phyloP scores from a whole-genome alignment of 2,329 filamentous ascomycete species.

The Chaetothyriales sp. region DNA sequence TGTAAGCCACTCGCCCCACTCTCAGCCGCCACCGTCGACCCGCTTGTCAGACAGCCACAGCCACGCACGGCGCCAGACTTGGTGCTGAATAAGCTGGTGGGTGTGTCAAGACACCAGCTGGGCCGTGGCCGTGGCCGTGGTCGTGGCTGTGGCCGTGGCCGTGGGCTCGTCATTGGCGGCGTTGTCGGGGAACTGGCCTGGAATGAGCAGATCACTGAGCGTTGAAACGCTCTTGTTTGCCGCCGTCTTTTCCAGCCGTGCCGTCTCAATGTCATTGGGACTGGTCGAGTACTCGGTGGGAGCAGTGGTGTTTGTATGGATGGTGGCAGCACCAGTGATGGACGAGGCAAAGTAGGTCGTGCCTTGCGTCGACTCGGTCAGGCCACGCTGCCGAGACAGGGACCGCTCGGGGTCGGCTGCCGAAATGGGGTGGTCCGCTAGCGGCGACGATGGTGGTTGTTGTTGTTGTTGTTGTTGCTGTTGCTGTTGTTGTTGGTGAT shows the following conservation, averaged over 20 bases:
- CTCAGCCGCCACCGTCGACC: too few species aligned
- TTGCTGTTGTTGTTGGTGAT: background rate
- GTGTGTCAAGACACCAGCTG: background rate
- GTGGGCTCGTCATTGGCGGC: background rate
- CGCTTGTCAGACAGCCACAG: background rate
- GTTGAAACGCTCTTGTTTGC: constrained; percentile 37
- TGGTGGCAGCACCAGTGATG: background rate
- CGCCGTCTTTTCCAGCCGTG: constrained; percentile 18
- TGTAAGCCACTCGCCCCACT: background rate
- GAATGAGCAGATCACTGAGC: constrained; percentile 55
- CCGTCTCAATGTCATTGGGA: constrained; percentile 5
- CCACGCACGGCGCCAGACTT: background rate
- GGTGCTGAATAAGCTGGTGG: too few species aligned
- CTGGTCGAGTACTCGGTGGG: constrained; percentile 10
- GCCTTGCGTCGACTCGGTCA: constrained; percentile 12
- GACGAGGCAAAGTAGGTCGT: constrained; percentile 9
- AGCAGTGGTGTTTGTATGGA: constrained; percentile 3
- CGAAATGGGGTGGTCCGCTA: background rate
- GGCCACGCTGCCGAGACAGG: constrained; percentile 4
- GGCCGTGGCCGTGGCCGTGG: too few species aligned
- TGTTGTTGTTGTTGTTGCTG: background rate
- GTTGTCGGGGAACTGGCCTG: constrained; percentile 47
- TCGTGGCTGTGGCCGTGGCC: too few species aligned
- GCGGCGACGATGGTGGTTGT: background rate
- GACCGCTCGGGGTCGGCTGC: background rate